phyloP scores from a whole-genome alignment of 805 yeast species.

The Lipomyces orientalis region DNA sequence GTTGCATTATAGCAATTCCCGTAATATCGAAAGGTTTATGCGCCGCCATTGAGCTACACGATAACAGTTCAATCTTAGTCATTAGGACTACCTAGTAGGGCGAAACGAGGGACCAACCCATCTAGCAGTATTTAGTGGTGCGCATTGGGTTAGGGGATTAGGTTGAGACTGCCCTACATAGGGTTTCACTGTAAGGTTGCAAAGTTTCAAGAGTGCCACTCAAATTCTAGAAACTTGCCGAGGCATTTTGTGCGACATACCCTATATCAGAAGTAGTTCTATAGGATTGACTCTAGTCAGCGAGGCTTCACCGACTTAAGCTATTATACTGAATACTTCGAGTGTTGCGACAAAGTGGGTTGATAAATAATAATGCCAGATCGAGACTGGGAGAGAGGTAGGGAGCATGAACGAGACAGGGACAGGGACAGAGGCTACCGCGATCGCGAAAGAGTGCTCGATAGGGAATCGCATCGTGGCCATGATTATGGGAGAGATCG shows the following conservation, averaged over 20 bases:
- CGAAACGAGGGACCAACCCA: too few relatives aligned
- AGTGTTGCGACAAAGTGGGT: not conserved
- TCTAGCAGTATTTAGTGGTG: too few relatives aligned
- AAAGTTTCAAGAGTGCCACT: not conserved
- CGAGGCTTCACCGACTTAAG: not conserved
- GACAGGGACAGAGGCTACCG: constrained; percentile 15
- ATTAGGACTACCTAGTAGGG: too few relatives aligned
- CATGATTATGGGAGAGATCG: constrained; percentile 5
- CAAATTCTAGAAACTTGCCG: not conserved
- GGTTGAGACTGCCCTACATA: too few relatives aligned
- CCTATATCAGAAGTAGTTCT: not conserved
- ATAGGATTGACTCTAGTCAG: not conserved
- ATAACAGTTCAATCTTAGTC: too few relatives aligned
- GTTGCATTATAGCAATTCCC: too few relatives aligned
- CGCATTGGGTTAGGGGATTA: too few relatives aligned
- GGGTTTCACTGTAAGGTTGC: not conserved
- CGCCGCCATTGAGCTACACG: too few relatives aligned
- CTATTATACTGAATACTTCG: not conserved
- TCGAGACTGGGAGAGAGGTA: constrained; percentile 4
- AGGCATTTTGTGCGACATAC: not conserved
- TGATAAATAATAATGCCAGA: not conserved
- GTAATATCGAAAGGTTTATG: too few relatives aligned
- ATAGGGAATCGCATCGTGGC: constrained; percentile 6
- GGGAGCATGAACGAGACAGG: constrained; percentile 14
- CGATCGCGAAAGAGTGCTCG: constrained; percentile 11